phyloP scores from a whole-genome alignment of 2,329 filamentous ascomycete species.

The Sporothrix mexicana region DNA sequence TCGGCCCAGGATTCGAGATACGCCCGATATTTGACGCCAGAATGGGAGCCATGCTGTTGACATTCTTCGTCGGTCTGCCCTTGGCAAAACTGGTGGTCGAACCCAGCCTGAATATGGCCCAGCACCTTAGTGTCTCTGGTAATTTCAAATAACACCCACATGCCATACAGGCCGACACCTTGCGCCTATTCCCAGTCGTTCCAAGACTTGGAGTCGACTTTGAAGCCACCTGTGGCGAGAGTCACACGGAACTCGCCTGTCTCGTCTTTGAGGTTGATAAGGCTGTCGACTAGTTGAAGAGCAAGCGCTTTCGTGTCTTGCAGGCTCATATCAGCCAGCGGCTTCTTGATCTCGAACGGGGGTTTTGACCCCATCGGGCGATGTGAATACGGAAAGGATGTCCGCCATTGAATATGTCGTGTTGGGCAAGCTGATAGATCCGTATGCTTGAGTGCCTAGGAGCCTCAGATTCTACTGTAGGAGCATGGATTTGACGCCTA shows the following conservation, averaged over 20 bases:
- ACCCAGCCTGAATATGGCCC: constrained; percentile 75
- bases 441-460: too few species aligned
- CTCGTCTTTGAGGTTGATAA: constrained; percentile 77
- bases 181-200: constrained; percentile 84
- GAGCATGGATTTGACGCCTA: constrained; percentile 61
- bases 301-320: constrained; percentile 61
- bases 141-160: constrained; percentile 80
- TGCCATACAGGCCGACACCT: constrained; percentile 78
- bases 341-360: constrained; percentile 47
- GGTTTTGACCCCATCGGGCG: background rate
- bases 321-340: constrained; percentile 30
- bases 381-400: background rate
- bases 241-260: constrained; percentile 75
- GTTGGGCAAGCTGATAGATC: too few species aligned
- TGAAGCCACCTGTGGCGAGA: constrained; percentile 73
- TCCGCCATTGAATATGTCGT: background rate
- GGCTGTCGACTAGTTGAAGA: constrained; percentile 71
- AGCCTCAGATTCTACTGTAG: too few species aligned
- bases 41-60: constrained; percentile 83
- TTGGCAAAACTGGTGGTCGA: constrained; percentile 70
- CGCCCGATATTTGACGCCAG: constrained; percentile 72
- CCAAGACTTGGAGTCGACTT: constrained; percentile 81
- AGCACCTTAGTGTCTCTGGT: constrained; percentile 67
- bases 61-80: constrained; percentile 80
- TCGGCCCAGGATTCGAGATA: constrained; percentile 84